phyloP scores from a whole-genome alignment of 164 flowering plant species.

The Tetrastigma voinierianum region DNA sequence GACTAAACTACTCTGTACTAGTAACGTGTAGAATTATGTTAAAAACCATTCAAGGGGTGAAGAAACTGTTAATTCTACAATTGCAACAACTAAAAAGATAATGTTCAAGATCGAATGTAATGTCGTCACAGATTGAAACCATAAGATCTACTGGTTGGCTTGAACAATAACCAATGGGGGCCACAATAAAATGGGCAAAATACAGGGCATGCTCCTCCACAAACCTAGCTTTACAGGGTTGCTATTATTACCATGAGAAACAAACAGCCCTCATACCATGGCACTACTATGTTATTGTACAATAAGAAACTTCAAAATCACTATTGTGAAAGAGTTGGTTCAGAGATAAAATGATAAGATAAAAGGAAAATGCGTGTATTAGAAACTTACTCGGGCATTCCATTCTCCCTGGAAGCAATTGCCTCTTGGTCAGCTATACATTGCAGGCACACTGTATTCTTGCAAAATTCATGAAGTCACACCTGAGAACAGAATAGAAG shows the following conservation, averaged over 20 bases:
- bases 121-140: too few species aligned
- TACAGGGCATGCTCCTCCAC: not conserved
- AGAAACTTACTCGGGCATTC: slow-evolving; percentile 91
- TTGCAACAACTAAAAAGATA: too few species aligned
- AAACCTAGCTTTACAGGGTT: not conserved
- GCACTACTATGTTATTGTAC: not conserved
- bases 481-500: slow-evolving; percentile 52
- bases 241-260: not conserved
- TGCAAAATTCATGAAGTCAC: slow-evolving; percentile 98
- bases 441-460: slow-evolving; percentile 87
- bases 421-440: slow-evolving; percentile 95
- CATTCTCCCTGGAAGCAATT: slow-evolving; percentile 99
- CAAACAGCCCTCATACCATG: not conserved
- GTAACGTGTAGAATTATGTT: too few species aligned
- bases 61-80: too few species aligned
- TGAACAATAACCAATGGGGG: too few species aligned
- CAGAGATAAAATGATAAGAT: not conserved
- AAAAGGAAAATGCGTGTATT: not conserved
- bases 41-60: too few species aligned
- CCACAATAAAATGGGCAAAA: too few species aligned
- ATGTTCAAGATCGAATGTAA: too few species aligned
- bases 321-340: not conserved
- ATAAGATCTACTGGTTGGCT: not conserved
- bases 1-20: not conserved
- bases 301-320: not conserved